These are phyloP conservation scores for Aspergillus sp. DNA, from an alignment of 2,329 filamentous ascomycete species.

Conservation along the genomic window DNA sequence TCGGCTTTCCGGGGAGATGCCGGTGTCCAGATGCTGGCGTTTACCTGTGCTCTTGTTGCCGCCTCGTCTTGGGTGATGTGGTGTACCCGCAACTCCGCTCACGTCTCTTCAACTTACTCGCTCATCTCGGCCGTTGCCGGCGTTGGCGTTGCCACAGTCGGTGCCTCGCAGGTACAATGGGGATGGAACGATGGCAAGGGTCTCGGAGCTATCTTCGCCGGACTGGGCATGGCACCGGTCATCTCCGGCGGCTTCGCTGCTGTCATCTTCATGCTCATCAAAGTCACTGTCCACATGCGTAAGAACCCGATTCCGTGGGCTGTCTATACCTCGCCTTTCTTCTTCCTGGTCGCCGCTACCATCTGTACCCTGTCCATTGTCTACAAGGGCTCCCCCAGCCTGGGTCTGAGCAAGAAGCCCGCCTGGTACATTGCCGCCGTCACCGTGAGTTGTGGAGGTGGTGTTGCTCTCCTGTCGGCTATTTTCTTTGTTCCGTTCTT, in stretches of 20 bases:
- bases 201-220: conserved; percentile 68
- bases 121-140: conserved; percentile 68
- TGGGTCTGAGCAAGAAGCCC: conserved; percentile 61
- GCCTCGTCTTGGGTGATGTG: conserved; percentile 71
- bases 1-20: conserved; percentile 60
- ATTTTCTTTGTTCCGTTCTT: conserved; percentile 74
- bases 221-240: conserved; percentile 63
- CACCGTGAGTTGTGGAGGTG: conserved; percentile 63
- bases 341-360: conserved; percentile 73
- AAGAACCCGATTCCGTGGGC: conserved; percentile 71
- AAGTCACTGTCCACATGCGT: conserved; percentile 68
- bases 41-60: conserved; percentile 32
- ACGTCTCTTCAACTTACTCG: conserved; percentile 72
- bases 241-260: conserved; percentile 66
- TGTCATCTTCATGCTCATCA: conserved; percentile 71
- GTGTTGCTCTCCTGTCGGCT: conserved; percentile 58
- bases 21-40: conserved; percentile 66
- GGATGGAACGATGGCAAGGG: conserved; percentile 68
- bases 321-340: conserved; percentile 70
- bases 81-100: conserved; percentile 71
- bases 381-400: conserved; percentile 74
- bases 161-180: conserved; percentile 63
- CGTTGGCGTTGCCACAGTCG: conserved; percentile 67
- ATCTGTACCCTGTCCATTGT: conserved; percentile 75
- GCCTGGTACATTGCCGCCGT: conserved; percentile 66